A percentile compares a stretch with the other conserved stretches of the same genome.
These are phyloP conservation scores for Globisporangium uncinulatum DNA, from an alignment of 352 stramenopile species.

Conservation along the genomic window DNA sequence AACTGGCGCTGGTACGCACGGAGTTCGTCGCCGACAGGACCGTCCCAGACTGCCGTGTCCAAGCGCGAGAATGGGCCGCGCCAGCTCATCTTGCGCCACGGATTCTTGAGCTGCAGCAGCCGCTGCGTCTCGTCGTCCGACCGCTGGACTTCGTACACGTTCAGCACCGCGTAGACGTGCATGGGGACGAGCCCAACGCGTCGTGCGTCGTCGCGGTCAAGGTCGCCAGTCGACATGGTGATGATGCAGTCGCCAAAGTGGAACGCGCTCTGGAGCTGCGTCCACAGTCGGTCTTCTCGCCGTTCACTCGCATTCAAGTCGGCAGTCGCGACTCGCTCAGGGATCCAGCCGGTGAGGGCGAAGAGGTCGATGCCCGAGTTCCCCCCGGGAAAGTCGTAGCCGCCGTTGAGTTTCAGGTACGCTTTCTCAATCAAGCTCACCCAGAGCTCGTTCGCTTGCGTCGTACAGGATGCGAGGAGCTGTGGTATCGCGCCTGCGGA, in stretches of 20 bases:
- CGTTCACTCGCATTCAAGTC: constrained; percentile 23
- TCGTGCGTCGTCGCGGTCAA: constrained; percentile 62
- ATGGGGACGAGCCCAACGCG: constrained; percentile 91
- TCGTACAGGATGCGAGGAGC: constrained; percentile 83
- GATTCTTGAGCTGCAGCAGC: constrained; percentile 96
- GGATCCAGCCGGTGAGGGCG: constrained; percentile 98
- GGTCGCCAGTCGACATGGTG: constrained; percentile 91
- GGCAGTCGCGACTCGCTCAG: constrained; percentile 85
- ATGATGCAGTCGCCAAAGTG: constrained; percentile 97
- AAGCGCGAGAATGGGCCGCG: constrained; percentile 78
- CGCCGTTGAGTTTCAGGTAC: constrained; percentile 97
- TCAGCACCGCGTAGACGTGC: constrained; percentile 96
- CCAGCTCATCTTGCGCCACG: constrained; percentile 89
- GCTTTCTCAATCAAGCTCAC: constrained; percentile 98
- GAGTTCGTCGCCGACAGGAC: constrained; percentile 50
- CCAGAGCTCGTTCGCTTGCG: constrained; percentile 77
- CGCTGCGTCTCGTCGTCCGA: constrained; percentile 31
- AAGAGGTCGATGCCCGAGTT: constrained; percentile 98
- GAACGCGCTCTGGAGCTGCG: constrained; percentile 90
- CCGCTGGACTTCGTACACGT: constrained; percentile 79
- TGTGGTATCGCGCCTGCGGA: constrained; percentile 43
- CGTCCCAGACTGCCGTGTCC: constrained; percentile 49
- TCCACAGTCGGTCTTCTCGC: constrained; percentile 66
- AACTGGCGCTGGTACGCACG: constrained; percentile 48
- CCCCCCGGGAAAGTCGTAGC: constrained; percentile 96